Evolutionary conservation across 2,329 filamentous ascomycete species (phyloP), one percentile per base, ranked within the genome.

Genomic region (Phaeosphaeria sp.): DNA sequence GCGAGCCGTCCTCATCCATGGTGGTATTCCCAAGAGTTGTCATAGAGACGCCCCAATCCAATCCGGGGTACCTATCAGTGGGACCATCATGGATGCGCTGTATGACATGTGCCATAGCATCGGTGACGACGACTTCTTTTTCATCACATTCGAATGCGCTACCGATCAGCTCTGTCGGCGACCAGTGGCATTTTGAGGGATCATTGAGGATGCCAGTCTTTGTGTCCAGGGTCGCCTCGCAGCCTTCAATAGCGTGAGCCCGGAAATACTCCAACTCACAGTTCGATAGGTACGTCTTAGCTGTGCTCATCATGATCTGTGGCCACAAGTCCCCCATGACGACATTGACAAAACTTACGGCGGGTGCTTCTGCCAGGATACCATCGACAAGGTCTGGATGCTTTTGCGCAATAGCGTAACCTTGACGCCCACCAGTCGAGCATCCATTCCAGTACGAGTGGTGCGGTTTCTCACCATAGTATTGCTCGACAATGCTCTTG

Each of bases 381-480:
- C 76, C 75, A 52, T 78, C 73, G 9, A 73, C 57, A 1, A 72
- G 63, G 1, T 66, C 59, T 0, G 74, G 75, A 51, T 71, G 73
- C 25, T 68, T 60, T 53, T 77, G 74, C 8, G 75, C 75, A 8
- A 76, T 64, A 43, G 65, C 63, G 27, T 75, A 68, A 1, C 75
- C 75, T 48, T 78, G 75, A 3, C 75, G 60, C 17, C 75, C 75
- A 6, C 74, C 75, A 9, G 67, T 67, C 1, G 73, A 76, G 49
- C 75, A 78, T 48, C 68, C 75, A 20, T 68, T 72, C 69, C 71
- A 77, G 53, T 77, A 74, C 15, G 72, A 73, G 48, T 75, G 71
- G 43, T 69, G 65, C 0, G 76, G 71, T 21, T 64, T 49, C 27
- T 63, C 49, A 11, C 72, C 68, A 57, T 77, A 81, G 57, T 70